A percentile compares a stretch with the other conserved stretches of the same genome.
These are phyloP conservation scores for Acacia crassicarpa DNA, from an alignment of 306 rosid genomes.

Conservation along the genomic window DNA sequence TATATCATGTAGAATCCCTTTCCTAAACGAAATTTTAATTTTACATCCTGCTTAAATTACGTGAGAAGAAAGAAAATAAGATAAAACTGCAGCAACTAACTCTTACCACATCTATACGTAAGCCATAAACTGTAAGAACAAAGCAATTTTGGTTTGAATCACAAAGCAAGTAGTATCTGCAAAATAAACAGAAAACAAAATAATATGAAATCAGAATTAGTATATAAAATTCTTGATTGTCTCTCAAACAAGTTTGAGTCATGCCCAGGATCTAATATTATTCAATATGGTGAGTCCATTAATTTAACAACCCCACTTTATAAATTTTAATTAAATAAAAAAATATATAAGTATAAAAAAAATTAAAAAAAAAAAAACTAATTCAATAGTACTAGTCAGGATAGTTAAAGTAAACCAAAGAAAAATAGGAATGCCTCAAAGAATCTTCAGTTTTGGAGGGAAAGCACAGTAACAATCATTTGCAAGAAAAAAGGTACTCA, in stretches of 20 bases:
- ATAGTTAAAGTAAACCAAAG: background rate
- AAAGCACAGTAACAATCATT: background rate
- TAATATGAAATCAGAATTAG: conserved; percentile 12
- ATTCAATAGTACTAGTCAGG: background rate
- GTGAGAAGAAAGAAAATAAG: background rate
- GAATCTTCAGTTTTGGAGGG: background rate
- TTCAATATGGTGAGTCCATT: background rate
- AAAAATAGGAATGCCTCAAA: background rate
- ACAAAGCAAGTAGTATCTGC: conserved; percentile 85
- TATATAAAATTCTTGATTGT: background rate
- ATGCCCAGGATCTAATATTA: background rate
- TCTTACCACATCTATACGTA: conserved; percentile 75
- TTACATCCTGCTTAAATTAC: background rate
- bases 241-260: background rate
- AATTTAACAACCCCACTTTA: background rate
- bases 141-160: conserved; percentile 77
- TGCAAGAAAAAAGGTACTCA: background rate
- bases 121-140: conserved; percentile 73
- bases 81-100: conserved; percentile 19
- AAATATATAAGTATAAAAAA: background rate
- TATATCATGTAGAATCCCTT: background rate
- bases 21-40: background rate
- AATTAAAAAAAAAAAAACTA: background rate
- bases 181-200: conserved; percentile 23
- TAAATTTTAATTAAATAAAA: background rate